Evolutionary conservation across 805 yeast genomes (phyloP).

Genomic region (Candida insectorum): DNA sequence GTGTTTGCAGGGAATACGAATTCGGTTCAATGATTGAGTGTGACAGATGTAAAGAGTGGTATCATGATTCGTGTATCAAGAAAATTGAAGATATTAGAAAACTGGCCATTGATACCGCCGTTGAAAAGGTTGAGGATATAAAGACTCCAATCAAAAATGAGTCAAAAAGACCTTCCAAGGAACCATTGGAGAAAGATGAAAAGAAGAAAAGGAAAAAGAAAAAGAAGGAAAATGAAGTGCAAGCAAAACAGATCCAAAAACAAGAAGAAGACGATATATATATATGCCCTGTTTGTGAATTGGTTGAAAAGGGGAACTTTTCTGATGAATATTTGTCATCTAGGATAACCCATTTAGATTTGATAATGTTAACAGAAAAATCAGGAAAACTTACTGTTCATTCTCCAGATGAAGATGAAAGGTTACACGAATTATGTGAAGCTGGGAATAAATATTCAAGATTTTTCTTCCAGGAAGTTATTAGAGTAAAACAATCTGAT

Average conservation of each 20-base stretch:
- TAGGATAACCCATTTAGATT: conserved; percentile 13
- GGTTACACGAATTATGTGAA: conserved; percentile 16
- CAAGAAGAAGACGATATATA: conserved; percentile 21
- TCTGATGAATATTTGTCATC: conserved; percentile 14
- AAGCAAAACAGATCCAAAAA: conserved; percentile 2
- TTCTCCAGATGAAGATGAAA: conserved; percentile 20
- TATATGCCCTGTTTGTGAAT: conserved; percentile 29
- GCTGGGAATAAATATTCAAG: conserved; percentile 7
- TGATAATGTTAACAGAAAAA: conserved; percentile 11
- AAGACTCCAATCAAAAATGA: neutral
- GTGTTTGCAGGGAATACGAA: conserved; percentile 62
- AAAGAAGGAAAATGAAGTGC: conserved; percentile 3
- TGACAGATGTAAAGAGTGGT: conserved; percentile 71
- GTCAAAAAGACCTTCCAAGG: no score
- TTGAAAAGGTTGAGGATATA: conserved; percentile 1
- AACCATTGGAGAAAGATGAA: no score
- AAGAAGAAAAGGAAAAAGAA: conserved; percentile 1
- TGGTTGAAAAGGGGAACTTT: conserved; percentile 16
- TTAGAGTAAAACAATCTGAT: conserved; percentile 11
- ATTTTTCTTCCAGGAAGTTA: conserved; percentile 9
- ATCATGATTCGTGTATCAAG: conserved; percentile 54
- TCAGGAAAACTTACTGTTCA: conserved; percentile 15
- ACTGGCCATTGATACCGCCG: no score
- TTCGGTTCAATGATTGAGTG: conserved; percentile 66
- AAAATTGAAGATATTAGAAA: neutral